These are phyloP conservation scores for Trichophyton benhamiae DNA, from an alignment of 2,329 filamentous ascomycete genomes.

Conservation along the genomic window DNA sequence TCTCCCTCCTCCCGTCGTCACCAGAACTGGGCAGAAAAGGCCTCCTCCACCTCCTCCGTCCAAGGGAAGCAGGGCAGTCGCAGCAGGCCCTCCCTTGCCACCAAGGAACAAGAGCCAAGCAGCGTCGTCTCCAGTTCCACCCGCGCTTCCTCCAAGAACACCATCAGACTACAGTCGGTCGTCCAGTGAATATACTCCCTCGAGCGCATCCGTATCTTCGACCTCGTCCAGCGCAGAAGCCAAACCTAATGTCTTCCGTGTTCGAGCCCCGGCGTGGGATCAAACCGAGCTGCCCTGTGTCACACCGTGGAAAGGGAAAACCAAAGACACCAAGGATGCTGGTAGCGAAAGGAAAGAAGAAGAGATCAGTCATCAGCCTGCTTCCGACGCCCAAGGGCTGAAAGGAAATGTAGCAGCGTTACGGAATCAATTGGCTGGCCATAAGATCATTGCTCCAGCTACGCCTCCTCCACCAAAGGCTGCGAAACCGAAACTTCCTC, in stretches of 20 bases:
- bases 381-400: background rate
- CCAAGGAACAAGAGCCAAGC: slow-evolving; percentile 19
- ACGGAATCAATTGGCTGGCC: slow-evolving; percentile 1
- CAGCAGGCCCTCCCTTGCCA: slow-evolving; percentile 34
- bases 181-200: slow-evolving; percentile 37
- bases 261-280: slow-evolving; percentile 47
- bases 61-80: slow-evolving; percentile 7
- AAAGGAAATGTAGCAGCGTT: background rate
- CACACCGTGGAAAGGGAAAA: slow-evolving; percentile 38
- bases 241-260: slow-evolving; percentile 22
- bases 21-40: slow-evolving; percentile 18
- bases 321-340: slow-evolving; percentile 15
- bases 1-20: slow-evolving; percentile 16
- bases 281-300: slow-evolving; percentile 41
- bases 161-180: slow-evolving; percentile 27
- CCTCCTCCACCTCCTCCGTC: slow-evolving; percentile 11
- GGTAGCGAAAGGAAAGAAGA: slow-evolving; percentile 14
- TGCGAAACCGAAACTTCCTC: background rate
- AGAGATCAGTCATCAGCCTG: background rate
- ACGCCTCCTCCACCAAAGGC: background rate
- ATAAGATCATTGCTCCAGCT: slow-evolving; percentile 1
- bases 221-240: slow-evolving; percentile 14
- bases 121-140: slow-evolving; percentile 15
- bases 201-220: slow-evolving; percentile 36
- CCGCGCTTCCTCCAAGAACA: slow-evolving; percentile 37